A percentile compares a stretch with the other conserved stretches of the same genome.
Conservation (phyloP, 192 early-diverging fungal species). For the Podila epicladia region DNA sequence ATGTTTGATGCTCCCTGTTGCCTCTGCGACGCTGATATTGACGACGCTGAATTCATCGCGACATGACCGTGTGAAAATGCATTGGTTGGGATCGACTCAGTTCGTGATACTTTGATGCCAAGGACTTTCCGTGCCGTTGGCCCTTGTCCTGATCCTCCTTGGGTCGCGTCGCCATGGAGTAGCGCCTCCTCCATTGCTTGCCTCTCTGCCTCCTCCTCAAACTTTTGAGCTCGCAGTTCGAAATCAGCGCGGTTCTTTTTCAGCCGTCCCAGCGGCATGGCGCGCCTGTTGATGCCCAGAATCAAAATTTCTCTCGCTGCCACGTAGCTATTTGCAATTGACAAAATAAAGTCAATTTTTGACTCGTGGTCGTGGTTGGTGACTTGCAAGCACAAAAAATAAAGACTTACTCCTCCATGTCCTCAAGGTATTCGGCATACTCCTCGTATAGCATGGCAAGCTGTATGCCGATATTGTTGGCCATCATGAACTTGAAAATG, state of each 20-base stretch:
- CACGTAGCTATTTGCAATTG: conserved; percentile 44
- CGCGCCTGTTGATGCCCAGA: conserved; percentile 74
- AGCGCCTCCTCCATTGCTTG: not conserved
- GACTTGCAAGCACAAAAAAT: not conserved
- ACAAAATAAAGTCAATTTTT: too few relatives aligned
- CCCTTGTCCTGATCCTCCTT: not conserved
- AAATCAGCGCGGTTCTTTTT: conserved; percentile 13
- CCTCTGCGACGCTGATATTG: not conserved
- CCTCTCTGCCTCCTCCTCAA: conserved; percentile 52
- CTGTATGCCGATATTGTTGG: conserved; percentile 75
- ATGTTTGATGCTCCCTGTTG: not conserved
- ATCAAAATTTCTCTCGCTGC: conserved; percentile 71
- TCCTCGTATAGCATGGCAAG: conserved; percentile 81
- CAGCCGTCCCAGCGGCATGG: conserved; percentile 75
- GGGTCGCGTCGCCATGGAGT: not conserved
- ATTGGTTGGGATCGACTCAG: not conserved
- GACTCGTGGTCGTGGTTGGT: too few relatives aligned
- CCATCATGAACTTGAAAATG: conserved; percentile 78
- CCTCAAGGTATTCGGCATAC: conserved; percentile 73
- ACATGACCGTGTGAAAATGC: not conserved
- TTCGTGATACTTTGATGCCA: not conserved
- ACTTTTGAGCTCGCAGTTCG: conserved; percentile 61
- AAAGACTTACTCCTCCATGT: conserved; percentile 35
- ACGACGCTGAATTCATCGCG: not conserved
- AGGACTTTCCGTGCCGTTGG: not conserved